Percentiles rank a stretch among this genome's conserved stretches.
Evolutionary conservation across 2,329 filamentous ascomycete species (phyloP).

Genomic region (Thielaviopsis populi): DNA sequence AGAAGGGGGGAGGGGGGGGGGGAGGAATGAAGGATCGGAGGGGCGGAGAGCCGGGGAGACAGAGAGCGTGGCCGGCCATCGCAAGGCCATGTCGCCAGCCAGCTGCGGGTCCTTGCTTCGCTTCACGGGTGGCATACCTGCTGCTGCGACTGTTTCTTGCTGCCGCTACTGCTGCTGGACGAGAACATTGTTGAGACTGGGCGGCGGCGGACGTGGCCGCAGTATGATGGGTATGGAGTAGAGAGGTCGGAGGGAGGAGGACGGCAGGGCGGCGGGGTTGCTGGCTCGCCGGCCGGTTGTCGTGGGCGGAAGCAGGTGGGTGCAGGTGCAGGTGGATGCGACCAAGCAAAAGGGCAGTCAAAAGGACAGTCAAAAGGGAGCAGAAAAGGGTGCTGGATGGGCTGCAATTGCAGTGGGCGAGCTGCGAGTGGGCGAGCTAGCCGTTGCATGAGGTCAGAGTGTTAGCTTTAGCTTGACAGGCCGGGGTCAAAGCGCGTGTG

Average conservation of each 20-base stretch:
- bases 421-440: not conserved
- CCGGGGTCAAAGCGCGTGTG: constrained; percentile 5
- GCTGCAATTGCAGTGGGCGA: not conserved
- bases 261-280: not conserved
- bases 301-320: not conserved
- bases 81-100: too few relatives aligned
- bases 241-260: too few relatives aligned
- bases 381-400: too few relatives aligned
- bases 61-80: too few relatives aligned
- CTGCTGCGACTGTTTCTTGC: constrained; percentile 51
- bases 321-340: too few relatives aligned
- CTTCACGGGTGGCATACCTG: constrained; percentile 40
- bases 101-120: not conserved
- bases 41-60: too few relatives aligned
- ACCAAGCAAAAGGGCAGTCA: not conserved
- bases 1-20: not conserved
- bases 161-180: constrained; percentile 40
- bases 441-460: constrained; percentile 3
- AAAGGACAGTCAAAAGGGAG: not conserved
- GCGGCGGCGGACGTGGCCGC: not conserved
- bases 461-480: constrained; percentile 5
- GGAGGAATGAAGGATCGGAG: too few relatives aligned
- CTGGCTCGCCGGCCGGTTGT: not conserved
- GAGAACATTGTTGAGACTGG: constrained; percentile 41
- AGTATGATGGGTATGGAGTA: not conserved